phyloP scores from a whole-genome alignment of 2,329 filamentous ascomycete species.

The Beauveria rudraprayagi region DNA sequence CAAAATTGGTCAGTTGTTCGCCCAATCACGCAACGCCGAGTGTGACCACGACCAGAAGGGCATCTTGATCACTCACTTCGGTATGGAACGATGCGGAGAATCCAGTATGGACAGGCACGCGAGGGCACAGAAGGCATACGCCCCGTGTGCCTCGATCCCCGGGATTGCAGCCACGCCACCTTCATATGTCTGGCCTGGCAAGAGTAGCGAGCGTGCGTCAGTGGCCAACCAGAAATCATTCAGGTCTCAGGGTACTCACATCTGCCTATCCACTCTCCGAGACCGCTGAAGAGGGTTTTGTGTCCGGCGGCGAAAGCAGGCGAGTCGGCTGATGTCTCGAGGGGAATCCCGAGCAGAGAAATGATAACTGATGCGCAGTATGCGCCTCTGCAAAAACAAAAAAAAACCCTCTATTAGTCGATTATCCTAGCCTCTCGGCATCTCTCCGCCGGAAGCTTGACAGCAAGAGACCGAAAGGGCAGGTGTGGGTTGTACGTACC shows the following conservation, averaged over 20 bases:
- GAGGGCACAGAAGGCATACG: constrained; percentile 90
- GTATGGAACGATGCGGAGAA: constrained; percentile 65
- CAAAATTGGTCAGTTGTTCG: constrained; percentile 19
- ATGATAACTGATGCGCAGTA: constrained; percentile 87
- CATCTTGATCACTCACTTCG: constrained; percentile 46
- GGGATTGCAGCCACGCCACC: constrained; percentile 85
- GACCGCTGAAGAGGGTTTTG: constrained; percentile 57
- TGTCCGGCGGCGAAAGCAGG: constrained; percentile 57
- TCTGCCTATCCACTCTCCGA: constrained; percentile 71
- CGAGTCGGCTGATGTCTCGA: constrained; percentile 66
- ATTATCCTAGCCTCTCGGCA: neutral
- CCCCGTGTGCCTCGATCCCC: constrained; percentile 86
- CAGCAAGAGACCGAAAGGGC: neutral
- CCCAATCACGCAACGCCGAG: neutral
- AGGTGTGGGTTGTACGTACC: constrained; percentile 41
- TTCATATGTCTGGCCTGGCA: constrained; percentile 79
- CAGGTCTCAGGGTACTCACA: constrained; percentile 48
- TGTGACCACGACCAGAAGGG: neutral
- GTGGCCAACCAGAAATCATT: neutral
- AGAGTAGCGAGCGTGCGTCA: neutral
- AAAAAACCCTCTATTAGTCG: constrained; percentile 11
- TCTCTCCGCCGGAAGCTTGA: neutral
- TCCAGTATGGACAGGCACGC: constrained; percentile 83
- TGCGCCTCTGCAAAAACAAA: constrained; percentile 55
- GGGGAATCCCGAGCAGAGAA: constrained; percentile 73